A percentile compares a stretch with the other conserved stretches of the same genome.
Evolutionary conservation across 139 green algal genomes (phyloP).

Genomic region (Dunaliella primolecta): DNA sequence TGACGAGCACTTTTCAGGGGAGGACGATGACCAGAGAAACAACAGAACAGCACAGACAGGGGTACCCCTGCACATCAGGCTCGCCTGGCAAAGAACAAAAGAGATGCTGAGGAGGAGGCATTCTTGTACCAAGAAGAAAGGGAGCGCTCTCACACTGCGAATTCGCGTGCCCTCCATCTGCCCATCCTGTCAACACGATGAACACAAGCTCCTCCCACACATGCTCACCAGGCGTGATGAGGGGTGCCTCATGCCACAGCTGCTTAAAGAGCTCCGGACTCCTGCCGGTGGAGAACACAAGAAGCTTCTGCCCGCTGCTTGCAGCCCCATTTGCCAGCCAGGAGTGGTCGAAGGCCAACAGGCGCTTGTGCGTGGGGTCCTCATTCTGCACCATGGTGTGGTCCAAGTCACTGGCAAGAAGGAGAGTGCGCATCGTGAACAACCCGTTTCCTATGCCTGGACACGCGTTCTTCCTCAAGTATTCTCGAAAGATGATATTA

Average conservation of each 20-base stretch:
- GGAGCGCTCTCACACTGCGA: background rate
- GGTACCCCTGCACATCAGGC: no score
- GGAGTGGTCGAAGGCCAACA: constrained; percentile 71
- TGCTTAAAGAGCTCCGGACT: constrained; percentile 76
- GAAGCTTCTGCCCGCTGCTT: constrained; percentile 31
- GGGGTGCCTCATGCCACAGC: constrained; percentile 43
- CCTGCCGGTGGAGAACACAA: constrained; percentile 89
- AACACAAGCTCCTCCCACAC: no score
- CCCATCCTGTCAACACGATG: no score
- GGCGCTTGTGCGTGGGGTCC: constrained; percentile 57
- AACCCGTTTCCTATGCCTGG: no score
- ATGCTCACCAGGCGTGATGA: constrained; percentile 8
- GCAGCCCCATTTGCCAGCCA: constrained; percentile 48
- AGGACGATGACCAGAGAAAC: background rate
- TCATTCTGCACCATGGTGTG: constrained; percentile 89
- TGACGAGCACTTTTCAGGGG: background rate
- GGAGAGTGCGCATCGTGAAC: no score
- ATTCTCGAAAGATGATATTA: no score
- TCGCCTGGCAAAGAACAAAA: background rate
- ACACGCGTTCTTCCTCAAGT: no score
- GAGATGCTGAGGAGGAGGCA: background rate
- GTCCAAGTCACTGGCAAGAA: constrained; percentile 87
- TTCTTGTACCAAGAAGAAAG: background rate
- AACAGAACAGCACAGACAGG: background rate
- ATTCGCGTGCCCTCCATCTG: no score